These are phyloP conservation scores for Scenedesmus sp. DNA, from an alignment of 163 green algal species.

Conservation along the genomic window DNA sequence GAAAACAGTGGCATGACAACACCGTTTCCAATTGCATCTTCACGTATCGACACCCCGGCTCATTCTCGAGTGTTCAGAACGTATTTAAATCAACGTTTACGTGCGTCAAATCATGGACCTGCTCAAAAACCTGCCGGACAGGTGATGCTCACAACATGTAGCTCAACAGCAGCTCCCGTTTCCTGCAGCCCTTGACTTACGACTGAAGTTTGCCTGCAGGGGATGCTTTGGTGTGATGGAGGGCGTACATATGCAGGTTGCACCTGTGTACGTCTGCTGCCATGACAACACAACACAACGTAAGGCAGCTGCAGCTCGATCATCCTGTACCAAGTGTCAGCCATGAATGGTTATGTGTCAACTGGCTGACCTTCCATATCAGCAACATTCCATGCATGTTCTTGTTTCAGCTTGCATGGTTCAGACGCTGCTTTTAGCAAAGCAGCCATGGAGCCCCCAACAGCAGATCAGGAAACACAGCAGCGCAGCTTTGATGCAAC, in stretches of 20 bases:
- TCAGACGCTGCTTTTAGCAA: too few relatives aligned
- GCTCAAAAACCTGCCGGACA: background rate
- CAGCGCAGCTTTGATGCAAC: too few relatives aligned
- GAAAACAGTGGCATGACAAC: too few relatives aligned
- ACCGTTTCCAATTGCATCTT: too few relatives aligned
- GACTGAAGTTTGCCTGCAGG: background rate
- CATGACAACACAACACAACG: background rate
- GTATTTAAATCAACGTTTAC: background rate
- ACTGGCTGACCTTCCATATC: too few relatives aligned
- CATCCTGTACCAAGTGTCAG: background rate
- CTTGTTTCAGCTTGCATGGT: too few relatives aligned
- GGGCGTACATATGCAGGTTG: background rate
- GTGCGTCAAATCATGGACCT: background rate
- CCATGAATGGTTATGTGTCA: background rate
- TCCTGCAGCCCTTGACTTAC: background rate
- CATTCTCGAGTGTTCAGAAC: too few relatives aligned
- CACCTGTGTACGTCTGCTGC: conserved; percentile 1
- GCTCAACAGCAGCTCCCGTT: background rate
- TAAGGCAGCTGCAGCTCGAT: background rate
- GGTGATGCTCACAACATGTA: background rate
- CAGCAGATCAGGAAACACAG: too few relatives aligned
- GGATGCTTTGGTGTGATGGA: background rate
- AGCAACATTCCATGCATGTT: too few relatives aligned
- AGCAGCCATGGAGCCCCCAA: too few relatives aligned
- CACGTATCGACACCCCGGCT: too few relatives aligned